phyloP scores from a whole-genome alignment of 345 rosid species.

The Lepidium sativum region DNA sequence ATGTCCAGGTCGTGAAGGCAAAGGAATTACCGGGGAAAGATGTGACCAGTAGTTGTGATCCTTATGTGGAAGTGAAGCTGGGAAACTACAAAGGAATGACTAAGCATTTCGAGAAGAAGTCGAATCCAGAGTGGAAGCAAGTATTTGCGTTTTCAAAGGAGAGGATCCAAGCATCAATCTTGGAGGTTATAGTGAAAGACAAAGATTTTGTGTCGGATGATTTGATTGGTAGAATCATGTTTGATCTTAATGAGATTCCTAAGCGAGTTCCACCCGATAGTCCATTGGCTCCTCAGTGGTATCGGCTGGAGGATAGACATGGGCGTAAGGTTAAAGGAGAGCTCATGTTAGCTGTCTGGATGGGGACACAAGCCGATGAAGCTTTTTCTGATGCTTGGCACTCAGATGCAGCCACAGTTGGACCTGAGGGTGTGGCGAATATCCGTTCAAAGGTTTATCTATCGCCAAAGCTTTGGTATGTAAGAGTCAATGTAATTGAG shows the following conservation, averaged over 20 bases:
- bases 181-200: slow-evolving; percentile 80
- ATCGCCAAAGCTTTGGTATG: slow-evolving; percentile 93
- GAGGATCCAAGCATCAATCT: slow-evolving; percentile 69
- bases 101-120: slow-evolving; percentile 86
- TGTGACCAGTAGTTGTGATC: slow-evolving; percentile 79
- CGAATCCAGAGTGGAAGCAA: slow-evolving; percentile 93
- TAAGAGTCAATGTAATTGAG: slow-evolving; percentile 88
- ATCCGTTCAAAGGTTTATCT: slow-evolving; percentile 89
- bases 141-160: slow-evolving; percentile 97
- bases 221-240: slow-evolving; percentile 59
- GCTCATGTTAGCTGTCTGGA: slow-evolving; percentile 97
- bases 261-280: slow-evolving; percentile 89
- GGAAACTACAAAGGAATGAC: slow-evolving; percentile 90
- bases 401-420: slow-evolving; percentile 84
- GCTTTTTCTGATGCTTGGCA: slow-evolving; percentile 98
- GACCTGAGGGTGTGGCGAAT: slow-evolving; percentile 44
- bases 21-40: slow-evolving; percentile 80
- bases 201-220: slow-evolving; percentile 75
- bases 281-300: slow-evolving; percentile 97
- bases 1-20: slow-evolving; percentile 83
- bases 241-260: slow-evolving; percentile 84
- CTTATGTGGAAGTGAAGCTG: slow-evolving; percentile 83
- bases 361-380: slow-evolving; percentile 99
- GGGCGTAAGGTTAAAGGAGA: slow-evolving; percentile 75
- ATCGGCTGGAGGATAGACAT: slow-evolving; percentile 68